Evolutionary conservation across 495 filamentous ascomycete genomes (phyloP), one percentile per base, ranked within the genome.

Genomic region (Penicillium ochrochloron): DNA sequence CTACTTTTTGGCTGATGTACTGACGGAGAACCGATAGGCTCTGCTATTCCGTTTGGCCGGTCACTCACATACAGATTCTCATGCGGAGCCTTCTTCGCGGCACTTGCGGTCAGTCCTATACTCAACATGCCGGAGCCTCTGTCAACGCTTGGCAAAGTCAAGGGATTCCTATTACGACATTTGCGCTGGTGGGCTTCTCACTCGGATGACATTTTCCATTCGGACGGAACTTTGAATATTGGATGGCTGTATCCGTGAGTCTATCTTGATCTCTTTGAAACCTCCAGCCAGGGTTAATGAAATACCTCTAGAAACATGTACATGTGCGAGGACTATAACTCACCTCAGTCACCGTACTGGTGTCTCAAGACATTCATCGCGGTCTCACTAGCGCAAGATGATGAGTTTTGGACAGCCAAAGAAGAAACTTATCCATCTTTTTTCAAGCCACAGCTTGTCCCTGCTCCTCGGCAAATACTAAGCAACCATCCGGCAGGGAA

Each of bases 301-400:
- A 17, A 3, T 17, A 35, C 25, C 44, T 53, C n/a, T 21, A 62
- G 64, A 8, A 92, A 91, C 72, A 90, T 89, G 85, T 91, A 88
- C 72, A 80, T 89, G 68, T 83, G 85, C 17, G 89, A 93, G 77
- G 90, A 90, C 68, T 93, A 92, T 77, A 93, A 92, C 75, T 89
- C 85, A 19, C 89, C 90, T 0, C 88, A 83, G 17, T 85, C 75
- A 7, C 78, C 89, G 60, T 92, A 91, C 69, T 93, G 90, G 90
- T 85, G 86, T 39, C 88, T 90, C 73, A 79, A 92, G 52, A 83
- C 87, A 15, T 90, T 93, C 68, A 87, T 88, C 51, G 85, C 85
- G 42, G 81, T 92, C 1, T 86, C 88, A 6, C 81, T 90, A 2
- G 83, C 86, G 0, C 76, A 81, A 53, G 75, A 78, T 12, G 88